These are phyloP conservation scores for Keqinozyma sinolaborantium DNA, from an alignment of 1,139 yeast genomes.

Conservation along the genomic window DNA sequence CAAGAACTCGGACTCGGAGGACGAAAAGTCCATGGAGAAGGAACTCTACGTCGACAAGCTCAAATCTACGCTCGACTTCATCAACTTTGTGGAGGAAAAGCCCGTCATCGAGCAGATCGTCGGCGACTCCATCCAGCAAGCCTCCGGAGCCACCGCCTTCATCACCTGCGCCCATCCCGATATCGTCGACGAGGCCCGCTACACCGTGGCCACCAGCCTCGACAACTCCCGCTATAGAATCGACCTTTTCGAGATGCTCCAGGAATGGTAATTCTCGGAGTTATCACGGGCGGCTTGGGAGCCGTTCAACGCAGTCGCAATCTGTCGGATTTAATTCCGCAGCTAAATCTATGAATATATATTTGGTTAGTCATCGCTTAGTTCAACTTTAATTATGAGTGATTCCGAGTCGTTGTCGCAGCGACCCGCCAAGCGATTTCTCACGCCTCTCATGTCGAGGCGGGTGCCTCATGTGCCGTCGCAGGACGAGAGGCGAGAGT, in stretches of 20 bases:
- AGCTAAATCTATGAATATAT: too few species aligned
- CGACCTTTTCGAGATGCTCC: slow-evolving; percentile 42
- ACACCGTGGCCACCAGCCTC: slow-evolving; percentile 19
- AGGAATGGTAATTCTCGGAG: slow-evolving; percentile 35
- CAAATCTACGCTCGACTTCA: slow-evolving; percentile 13
- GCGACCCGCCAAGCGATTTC: slow-evolving; percentile 15
- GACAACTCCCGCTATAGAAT: slow-evolving; percentile 25
- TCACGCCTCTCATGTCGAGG: slow-evolving; percentile 12
- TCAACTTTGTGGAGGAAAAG: slow-evolving; percentile 40
- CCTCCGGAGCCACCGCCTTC: slow-evolving; percentile 36
- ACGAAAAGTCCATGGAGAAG: slow-evolving; percentile 9
- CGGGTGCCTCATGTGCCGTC: slow-evolving; percentile 53
- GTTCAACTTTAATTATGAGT: too few species aligned
- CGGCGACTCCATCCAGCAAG: slow-evolving; percentile 24
- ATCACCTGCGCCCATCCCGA: slow-evolving; percentile 43
- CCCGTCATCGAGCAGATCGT: slow-evolving; percentile 35
- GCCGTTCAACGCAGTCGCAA: too few species aligned
- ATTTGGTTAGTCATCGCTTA: too few species aligned
- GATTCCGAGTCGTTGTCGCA: too few species aligned
- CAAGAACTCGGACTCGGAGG: slow-evolving; percentile 3
- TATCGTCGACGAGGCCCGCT: slow-evolving; percentile 43
- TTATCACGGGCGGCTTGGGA: too few species aligned
- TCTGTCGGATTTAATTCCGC: too few species aligned
- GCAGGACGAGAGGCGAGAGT: slow-evolving; percentile 44
- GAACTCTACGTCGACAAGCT: slow-evolving; percentile 9